Conservation (phyloP, 2,329 filamentous ascomycete genomes). For the Lasiodiplodia citricola region DNA sequence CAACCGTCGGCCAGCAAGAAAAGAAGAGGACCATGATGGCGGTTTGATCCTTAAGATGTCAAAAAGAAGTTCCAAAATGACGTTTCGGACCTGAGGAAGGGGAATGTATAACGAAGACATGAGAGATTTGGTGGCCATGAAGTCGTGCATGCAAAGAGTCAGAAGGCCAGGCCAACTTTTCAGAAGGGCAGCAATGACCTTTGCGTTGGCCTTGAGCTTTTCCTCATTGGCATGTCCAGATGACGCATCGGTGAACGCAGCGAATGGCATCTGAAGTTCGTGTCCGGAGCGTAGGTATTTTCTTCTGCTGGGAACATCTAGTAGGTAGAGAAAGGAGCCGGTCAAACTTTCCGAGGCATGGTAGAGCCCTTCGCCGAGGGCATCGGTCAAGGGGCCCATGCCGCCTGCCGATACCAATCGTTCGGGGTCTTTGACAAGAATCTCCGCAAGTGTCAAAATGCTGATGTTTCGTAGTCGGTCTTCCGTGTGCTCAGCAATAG, state of each 20-base stretch:
- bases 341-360: slow-evolving; percentile 90
- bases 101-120: slow-evolving; percentile 68
- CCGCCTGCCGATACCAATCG: slow-evolving; percentile 84
- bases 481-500: slow-evolving; percentile 84
- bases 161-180: slow-evolving; percentile 95
- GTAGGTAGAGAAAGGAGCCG: slow-evolving; percentile 83
- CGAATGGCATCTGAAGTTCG: slow-evolving; percentile 84
- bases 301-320: slow-evolving; percentile 82
- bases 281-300: slow-evolving; percentile 86
- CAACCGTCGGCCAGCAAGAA: slow-evolving; percentile 86
- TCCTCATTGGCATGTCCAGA: slow-evolving; percentile 60
- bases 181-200: slow-evolving; percentile 87
- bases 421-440: slow-evolving; percentile 83
- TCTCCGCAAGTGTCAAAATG: slow-evolving; percentile 89
- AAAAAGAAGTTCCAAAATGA: slow-evolving; percentile 87
- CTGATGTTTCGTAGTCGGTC: slow-evolving; percentile 89
- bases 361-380: slow-evolving; percentile 87
- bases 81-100: slow-evolving; percentile 66
- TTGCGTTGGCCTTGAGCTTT: slow-evolving; percentile 82
- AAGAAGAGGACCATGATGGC: slow-evolving; percentile 92
- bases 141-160: slow-evolving; percentile 85
- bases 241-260: slow-evolving; percentile 85
- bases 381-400: slow-evolving; percentile 85
- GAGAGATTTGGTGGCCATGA: slow-evolving; percentile 81
- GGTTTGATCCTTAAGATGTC: slow-evolving; percentile 87